Conservation (phyloP, 225 moss, liverwort and hornwort genomes). For the Anthoceros angustus region DNA sequence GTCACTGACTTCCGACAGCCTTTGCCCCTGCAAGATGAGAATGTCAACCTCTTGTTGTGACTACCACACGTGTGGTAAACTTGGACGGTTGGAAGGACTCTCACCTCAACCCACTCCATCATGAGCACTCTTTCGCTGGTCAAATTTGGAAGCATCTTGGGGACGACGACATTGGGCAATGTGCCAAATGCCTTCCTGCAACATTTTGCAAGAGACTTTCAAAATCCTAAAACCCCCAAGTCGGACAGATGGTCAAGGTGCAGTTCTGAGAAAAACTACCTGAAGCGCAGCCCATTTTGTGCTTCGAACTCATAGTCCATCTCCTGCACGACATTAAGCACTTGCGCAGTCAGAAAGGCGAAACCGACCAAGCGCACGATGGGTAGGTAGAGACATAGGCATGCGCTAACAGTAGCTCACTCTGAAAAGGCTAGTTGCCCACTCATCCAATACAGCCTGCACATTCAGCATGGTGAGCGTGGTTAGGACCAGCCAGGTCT, state of each 20-base stretch:
- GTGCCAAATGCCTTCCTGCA: slow-evolving; percentile 67
- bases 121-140: slow-evolving; percentile 67
- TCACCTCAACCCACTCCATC: slow-evolving; percentile 97
- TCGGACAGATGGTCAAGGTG: not conserved
- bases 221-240: not conserved
- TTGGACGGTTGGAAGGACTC: slow-evolving; percentile 4
- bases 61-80: not conserved
- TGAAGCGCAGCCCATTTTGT: slow-evolving; percentile 67
- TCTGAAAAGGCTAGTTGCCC: slow-evolving; percentile 89
- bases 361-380: not conserved
- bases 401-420: slow-evolving; percentile 13
- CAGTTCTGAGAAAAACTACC: slow-evolving; percentile 15
- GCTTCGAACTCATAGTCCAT: slow-evolving; percentile 78
- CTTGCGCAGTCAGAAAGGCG: not conserved
- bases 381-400: not conserved
- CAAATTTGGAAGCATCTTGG: slow-evolving; percentile 67
- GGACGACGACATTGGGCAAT: slow-evolving; percentile 59
- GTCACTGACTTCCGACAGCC: slow-evolving; percentile 77
- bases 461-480: not conserved
- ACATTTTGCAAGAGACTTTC: not conserved
- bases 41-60: not conserved
- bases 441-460: slow-evolving; percentile 95
- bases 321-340: slow-evolving; percentile 36
- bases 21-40: slow-evolving; percentile 50
- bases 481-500: not conserved